These are phyloP conservation scores for Ophiostoma sp. DNA, from an alignment of 2,329 filamentous ascomycete species.

Conservation along the genomic window DNA sequence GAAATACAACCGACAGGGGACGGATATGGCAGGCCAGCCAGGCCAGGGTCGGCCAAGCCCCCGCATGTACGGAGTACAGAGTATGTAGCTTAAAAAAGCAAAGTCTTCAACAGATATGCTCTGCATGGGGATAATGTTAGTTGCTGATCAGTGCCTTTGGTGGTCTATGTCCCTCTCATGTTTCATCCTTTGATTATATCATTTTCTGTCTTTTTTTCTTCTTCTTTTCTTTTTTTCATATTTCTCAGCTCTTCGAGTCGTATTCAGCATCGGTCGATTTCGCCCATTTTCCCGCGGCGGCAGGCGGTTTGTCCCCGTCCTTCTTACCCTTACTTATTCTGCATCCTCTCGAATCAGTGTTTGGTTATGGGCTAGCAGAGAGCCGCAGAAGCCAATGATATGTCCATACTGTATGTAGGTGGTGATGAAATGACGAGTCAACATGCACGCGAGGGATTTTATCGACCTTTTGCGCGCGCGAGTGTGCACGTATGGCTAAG, in stretches of 20 bases:
- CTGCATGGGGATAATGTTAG: background rate
- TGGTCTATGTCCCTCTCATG: background rate
- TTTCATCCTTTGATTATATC: background rate
- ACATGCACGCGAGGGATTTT: conserved; percentile 17
- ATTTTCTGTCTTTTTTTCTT: background rate
- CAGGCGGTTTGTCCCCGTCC: conserved; percentile 1
- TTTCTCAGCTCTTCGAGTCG: background rate
- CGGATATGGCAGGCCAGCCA: background rate
- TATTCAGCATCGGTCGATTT: background rate
- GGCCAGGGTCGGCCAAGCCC: background rate
- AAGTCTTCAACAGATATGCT: conserved; percentile 1
- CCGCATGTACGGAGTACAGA: conserved; percentile 7
- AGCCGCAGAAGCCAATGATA: conserved; percentile 5
- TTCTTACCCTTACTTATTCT: background rate
- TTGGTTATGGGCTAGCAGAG: conserved; percentile 3
- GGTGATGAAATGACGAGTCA: conserved; percentile 12
- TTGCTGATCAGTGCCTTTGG: conserved; percentile 13
- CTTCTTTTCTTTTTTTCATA: background rate
- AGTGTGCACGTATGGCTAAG: background rate
- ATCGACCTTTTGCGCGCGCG: background rate
- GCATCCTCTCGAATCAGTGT: conserved; percentile 7
- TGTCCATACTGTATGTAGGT: background rate
- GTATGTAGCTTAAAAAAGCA: background rate
- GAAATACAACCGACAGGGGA: background rate
- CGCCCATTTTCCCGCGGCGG: conserved; percentile 9